Base-by-base conservation (phyloP, 1,139 yeast species). In the Scheffersomyces cryptocercus region DNA sequence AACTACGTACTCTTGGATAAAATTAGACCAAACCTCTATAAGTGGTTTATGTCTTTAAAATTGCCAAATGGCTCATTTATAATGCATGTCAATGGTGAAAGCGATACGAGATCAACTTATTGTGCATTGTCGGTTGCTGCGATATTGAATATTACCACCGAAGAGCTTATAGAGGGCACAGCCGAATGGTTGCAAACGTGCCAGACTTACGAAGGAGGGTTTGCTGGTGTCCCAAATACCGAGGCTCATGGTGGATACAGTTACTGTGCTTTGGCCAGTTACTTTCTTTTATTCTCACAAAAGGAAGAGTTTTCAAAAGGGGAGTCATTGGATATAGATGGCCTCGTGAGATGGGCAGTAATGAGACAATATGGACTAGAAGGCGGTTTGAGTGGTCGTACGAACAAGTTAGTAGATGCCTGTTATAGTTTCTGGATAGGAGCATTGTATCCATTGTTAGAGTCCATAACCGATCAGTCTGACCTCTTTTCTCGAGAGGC, bases 181-280 rank as follows among this genome's bases (percentile, higher is more conserved):
- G 70, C 71, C 1, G 76, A 74, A 9, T 93, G 91, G 84, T 54
- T 93, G n/a, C 54, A 68, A 0, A 53, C 60, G 9, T 89, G 97
- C 55, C 99, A 93, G 63, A 87, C 95, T 0, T 91, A 79, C 62
- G 99, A 95, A 65, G 99, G 99, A 20, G 99, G 99, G 0, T 88
- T 91, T 65, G 88, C 93, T 1, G 96, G 95, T 1, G 71, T 74
- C 9, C 91, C 96, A 0, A 68, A 68, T 8, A 84, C 88, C 40
- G 99, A 95, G 62, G 98, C 98, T 0, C 99, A 95, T 61, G 99
- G 98, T 1, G 99, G 99, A 0, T 93, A 93, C 62, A 82, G 98
- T 0, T 95, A 80, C 59, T 93, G 99, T 68, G 95, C 93, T 0
- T 66, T 88, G 7, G 96, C 97, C 0, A 77, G 88, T 9, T 68